A percentile compares a stretch with the other conserved stretches of the same genome.
These are phyloP conservation scores for Pholiota conissans DNA, from an alignment of 768 basidiomycete genomes.

Conservation along the genomic window DNA sequence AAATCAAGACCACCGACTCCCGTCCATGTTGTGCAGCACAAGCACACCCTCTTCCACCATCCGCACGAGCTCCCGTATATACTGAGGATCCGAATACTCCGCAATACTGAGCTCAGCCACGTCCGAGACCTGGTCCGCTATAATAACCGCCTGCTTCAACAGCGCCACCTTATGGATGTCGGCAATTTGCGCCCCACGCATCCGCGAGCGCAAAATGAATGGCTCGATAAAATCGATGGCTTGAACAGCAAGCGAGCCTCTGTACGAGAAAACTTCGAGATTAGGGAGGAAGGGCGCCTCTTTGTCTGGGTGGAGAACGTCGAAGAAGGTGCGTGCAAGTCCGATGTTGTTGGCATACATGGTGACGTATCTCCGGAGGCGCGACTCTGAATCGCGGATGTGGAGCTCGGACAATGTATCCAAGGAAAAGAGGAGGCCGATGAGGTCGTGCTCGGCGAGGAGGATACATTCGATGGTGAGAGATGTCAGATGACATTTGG, in stretches of 20 bases:
- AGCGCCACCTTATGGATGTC: conserved; percentile 7
- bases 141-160: conserved; percentile 9
- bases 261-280: conserved; percentile 12
- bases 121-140: conserved; percentile 12
- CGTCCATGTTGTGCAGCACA: conserved; percentile 10
- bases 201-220: conserved; percentile 15
- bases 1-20: conserved; percentile 10
- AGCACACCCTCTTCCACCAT: conserved; percentile 15
- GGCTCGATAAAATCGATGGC: conserved; percentile 20
- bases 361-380: background rate
- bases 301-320: conserved; percentile 13
- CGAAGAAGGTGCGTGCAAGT: conserved; percentile 15
- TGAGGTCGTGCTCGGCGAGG: conserved; percentile 10
- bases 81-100: conserved; percentile 15
- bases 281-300: conserved; percentile 12
- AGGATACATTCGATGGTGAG: conserved; percentile 10
- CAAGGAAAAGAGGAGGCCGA: conserved; percentile 8
- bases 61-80: conserved; percentile 17
- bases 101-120: conserved; percentile 10
- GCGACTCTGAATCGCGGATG: conserved; percentile 2
- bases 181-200: conserved; percentile 1
- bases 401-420: conserved; percentile 8
- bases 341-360: background rate
- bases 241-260: conserved; percentile 11
- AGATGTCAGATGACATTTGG: conserved; percentile 8